Percentiles rank a stretch among this genome's conserved stretches.
These are phyloP conservation scores for Macrophomina tecta DNA, from an alignment of 2,329 filamentous ascomycete species.

Conservation along the genomic window DNA sequence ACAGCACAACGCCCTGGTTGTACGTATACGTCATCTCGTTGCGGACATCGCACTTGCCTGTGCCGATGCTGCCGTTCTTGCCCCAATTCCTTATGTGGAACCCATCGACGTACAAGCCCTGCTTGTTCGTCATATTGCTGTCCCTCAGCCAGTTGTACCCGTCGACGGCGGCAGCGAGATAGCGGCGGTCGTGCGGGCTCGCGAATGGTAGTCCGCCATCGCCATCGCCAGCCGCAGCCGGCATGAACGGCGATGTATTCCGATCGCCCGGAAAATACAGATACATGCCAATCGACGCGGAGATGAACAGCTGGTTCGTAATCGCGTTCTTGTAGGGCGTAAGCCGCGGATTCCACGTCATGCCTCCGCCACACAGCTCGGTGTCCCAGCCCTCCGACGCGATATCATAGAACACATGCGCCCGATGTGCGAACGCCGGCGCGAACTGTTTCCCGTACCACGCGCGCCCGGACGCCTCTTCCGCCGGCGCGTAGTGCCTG, in stretches of 20 bases:
- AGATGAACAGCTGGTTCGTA: constrained; percentile 88
- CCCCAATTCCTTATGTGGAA: constrained; percentile 78
- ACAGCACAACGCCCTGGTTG: constrained; percentile 90
- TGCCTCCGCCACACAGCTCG: constrained; percentile 80
- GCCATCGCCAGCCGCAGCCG: constrained; percentile 30
- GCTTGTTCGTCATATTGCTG: constrained; percentile 79
- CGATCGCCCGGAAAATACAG: constrained; percentile 82
- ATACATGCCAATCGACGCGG: constrained; percentile 88
- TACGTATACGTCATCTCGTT: constrained; percentile 95
- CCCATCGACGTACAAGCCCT: constrained; percentile 82
- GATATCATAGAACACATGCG: constrained; percentile 84
- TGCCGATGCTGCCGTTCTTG: constrained; percentile 63
- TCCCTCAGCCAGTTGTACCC: constrained; percentile 81
- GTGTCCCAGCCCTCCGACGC: constrained; percentile 82
- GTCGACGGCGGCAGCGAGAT: constrained; percentile 75
- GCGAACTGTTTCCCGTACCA: constrained; percentile 84
- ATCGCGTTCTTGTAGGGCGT: constrained; percentile 94
- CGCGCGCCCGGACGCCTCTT: constrained; percentile 29
- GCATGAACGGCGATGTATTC: constrained; percentile 71
- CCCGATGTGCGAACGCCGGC: constrained; percentile 79
- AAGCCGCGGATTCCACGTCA: constrained; percentile 85
- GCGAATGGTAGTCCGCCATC: constrained; percentile 34
- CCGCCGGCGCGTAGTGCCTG: constrained; percentile 59
- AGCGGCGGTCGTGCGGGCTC: constrained; percentile 63
- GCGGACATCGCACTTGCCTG: constrained; percentile 76